phyloP scores from a whole-genome alignment of 805 yeast species.

The Cyberlindnera bimundalis region DNA sequence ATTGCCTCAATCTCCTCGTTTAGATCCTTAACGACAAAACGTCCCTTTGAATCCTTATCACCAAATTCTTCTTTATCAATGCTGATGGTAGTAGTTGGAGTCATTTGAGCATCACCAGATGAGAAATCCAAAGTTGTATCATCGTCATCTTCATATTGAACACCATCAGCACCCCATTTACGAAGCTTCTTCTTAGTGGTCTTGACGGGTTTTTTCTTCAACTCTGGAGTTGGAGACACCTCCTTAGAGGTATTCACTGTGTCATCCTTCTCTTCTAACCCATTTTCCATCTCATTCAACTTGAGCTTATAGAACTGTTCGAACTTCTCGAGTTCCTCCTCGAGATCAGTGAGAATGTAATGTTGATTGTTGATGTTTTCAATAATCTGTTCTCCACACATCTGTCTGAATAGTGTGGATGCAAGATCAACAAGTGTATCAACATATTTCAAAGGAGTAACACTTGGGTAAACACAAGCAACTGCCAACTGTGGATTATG shows the following conservation, averaged over 20 bases:
- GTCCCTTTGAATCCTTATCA: constrained; percentile 44
- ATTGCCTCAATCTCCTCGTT: constrained; percentile 48
- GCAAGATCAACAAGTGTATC: constrained; percentile 33
- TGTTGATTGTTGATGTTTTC: constrained; percentile 29
- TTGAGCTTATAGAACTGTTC: constrained; percentile 37
- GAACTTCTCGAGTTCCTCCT: constrained; percentile 36
- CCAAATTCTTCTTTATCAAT: constrained; percentile 38
- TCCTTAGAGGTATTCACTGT: neutral
- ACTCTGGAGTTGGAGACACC: neutral
- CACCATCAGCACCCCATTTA: constrained; percentile 67
- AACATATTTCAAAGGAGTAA: constrained; percentile 33
- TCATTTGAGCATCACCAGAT: constrained; percentile 14
- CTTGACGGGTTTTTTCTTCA: constrained; percentile 11
- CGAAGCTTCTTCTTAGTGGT: constrained; percentile 43
- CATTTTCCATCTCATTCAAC: constrained; percentile 24
- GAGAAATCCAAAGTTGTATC: constrained; percentile 56
- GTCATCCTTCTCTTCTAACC: constrained; percentile 15
- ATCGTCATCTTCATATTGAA: constrained; percentile 39
- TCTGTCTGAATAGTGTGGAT: constrained; percentile 30
- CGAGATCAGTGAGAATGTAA: constrained; percentile 28
- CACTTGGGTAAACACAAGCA: constrained; percentile 41
- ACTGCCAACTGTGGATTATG: constrained; percentile 43
- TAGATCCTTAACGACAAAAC: constrained; percentile 63
- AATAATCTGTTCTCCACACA: constrained; percentile 28
- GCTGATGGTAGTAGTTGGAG: neutral